Percentiles rank a stretch among this genome's conserved stretches.
These are phyloP conservation scores for Aristolochia contorta DNA, from an alignment of 164 flowering plant species.

Conservation along the genomic window DNA sequence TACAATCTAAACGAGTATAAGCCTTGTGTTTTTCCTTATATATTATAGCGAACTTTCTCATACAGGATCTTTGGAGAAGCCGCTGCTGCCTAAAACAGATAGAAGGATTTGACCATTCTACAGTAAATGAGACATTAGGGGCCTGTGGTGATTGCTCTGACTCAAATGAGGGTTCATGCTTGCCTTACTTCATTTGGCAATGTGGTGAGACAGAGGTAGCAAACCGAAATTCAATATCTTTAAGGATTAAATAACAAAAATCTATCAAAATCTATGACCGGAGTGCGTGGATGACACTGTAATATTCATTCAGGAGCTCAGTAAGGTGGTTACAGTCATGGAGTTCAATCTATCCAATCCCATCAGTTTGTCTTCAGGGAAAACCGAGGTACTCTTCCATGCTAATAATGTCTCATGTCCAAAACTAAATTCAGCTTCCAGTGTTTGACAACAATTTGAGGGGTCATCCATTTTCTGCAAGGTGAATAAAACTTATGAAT, in stretches of 20 bases:
- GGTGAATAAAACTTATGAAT: background rate
- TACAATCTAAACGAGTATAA: background rate
- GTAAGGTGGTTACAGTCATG: slow-evolving; percentile 48
- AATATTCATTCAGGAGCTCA: slow-evolving; percentile 50
- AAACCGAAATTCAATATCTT: background rate
- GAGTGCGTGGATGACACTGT: background rate
- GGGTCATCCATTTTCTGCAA: background rate
- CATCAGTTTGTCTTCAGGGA: slow-evolving; percentile 49
- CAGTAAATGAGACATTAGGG: slow-evolving; percentile 64
- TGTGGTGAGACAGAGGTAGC: slow-evolving; percentile 73
- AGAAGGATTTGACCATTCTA: slow-evolving; percentile 88
- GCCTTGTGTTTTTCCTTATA: background rate
- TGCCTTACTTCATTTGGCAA: slow-evolving; percentile 79
- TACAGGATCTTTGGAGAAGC: slow-evolving; percentile 89
- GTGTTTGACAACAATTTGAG: background rate
- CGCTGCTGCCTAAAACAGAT: slow-evolving; percentile 50
- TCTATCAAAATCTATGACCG: background rate
- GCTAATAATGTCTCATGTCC: no score
- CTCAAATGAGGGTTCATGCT: slow-evolving; percentile 38
- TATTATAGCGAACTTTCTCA: slow-evolving; percentile 2
- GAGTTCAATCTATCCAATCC: slow-evolving; percentile 77
- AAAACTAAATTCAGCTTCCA: background rate
- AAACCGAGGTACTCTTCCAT: slow-evolving; percentile 42
- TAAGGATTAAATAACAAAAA: background rate
- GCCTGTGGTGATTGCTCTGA: slow-evolving; percentile 59